phyloP scores from a whole-genome alignment of 306 rosid genomes.

The Phaseolus lunatus region DNA sequence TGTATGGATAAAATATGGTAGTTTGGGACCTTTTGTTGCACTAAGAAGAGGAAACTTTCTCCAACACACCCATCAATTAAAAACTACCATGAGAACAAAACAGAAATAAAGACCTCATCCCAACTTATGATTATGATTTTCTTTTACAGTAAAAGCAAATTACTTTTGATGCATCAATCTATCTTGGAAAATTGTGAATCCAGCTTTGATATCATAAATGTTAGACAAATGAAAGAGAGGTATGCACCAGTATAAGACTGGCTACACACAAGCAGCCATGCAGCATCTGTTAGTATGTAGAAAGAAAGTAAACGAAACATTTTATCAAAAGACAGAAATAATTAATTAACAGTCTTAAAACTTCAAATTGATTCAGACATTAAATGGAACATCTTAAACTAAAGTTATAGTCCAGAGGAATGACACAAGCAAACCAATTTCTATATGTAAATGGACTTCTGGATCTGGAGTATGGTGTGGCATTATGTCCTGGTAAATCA shows the following conservation, averaged over 20 bases:
- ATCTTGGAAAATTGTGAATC: background rate
- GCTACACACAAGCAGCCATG: background rate
- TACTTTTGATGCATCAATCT: background rate
- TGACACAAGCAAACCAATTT: conserved; percentile 22
- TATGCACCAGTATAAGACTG: background rate
- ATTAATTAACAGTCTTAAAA: background rate
- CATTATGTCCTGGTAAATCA: background rate
- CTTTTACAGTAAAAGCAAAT: background rate
- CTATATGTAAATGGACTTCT: conserved; percentile 6
- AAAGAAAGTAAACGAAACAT: background rate
- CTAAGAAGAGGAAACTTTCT: background rate
- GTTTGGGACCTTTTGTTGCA: background rate
- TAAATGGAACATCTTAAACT: background rate
- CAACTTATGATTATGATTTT: background rate
- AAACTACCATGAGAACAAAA: background rate
- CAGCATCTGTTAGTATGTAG: background rate
- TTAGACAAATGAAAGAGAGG: background rate
- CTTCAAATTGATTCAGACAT: background rate
- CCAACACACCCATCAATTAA: background rate
- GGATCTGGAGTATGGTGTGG: background rate
- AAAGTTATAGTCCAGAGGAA: background rate
- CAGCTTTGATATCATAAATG: conserved; percentile 7
- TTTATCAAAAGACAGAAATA: background rate
- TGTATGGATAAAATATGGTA: background rate
- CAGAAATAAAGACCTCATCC: background rate